Percentiles rank a stretch among this genome's conserved stretches.
Conservation (phyloP, 2,329 filamentous ascomycete species). For the Hymenoscyphus albidus region DNA sequence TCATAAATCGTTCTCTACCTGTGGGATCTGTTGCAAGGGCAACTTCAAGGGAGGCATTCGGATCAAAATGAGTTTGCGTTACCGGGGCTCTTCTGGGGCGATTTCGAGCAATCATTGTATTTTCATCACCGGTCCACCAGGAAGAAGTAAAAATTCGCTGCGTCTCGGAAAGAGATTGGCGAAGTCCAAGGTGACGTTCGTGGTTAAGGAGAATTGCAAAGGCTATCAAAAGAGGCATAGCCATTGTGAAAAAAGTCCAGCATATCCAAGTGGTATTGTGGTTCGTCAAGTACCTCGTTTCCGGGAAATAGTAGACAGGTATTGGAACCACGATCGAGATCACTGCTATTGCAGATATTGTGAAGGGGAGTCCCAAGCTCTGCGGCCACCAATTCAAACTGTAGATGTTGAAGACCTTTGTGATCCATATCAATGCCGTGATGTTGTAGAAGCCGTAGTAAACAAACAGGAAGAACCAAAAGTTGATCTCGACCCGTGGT, state of each 20-base stretch:
- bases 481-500: slow-evolving; percentile 61
- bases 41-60: slow-evolving; percentile 33
- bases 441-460: slow-evolving; percentile 69
- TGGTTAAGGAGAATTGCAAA: slow-evolving; percentile 61
- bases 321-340: slow-evolving; percentile 58
- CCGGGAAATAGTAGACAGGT: slow-evolving; percentile 54
- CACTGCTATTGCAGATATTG: slow-evolving; percentile 56
- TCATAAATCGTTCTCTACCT: slow-evolving; percentile 21
- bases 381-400: slow-evolving; percentile 69
- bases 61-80: slow-evolving; percentile 30
- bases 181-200: slow-evolving; percentile 58
- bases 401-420: slow-evolving; percentile 68
- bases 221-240: slow-evolving; percentile 62
- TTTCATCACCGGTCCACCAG: slow-evolving; percentile 59
- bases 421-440: slow-evolving; percentile 66
- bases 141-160: slow-evolving; percentile 64
- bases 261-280: slow-evolving; percentile 67
- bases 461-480: slow-evolving; percentile 68
- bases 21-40: slow-evolving; percentile 27
- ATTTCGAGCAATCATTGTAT: slow-evolving; percentile 42
- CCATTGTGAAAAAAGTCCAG: slow-evolving; percentile 68
- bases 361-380: slow-evolving; percentile 60
- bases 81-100: slow-evolving; percentile 38
- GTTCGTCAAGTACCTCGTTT: slow-evolving; percentile 49
- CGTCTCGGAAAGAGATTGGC: slow-evolving; percentile 60